A percentile compares a stretch with the other conserved stretches of the same genome.
phyloP scores from a whole-genome alignment of 202 grass and related monocot genomes.

The Digitaria exilis region DNA sequence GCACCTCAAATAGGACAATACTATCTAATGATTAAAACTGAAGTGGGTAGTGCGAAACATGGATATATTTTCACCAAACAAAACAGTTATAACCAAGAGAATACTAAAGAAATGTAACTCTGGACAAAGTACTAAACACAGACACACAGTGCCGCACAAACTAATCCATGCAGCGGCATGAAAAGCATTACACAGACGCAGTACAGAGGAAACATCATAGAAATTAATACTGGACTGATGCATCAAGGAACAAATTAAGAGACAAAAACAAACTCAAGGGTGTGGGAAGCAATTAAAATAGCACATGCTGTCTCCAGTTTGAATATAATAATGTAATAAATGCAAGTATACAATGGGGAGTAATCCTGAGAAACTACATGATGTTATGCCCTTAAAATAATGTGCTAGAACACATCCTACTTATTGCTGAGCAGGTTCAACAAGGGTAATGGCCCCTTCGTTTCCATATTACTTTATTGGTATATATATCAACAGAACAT shows the following conservation, averaged over 20 bases:
- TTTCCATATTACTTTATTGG: background rate
- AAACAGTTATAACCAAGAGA: slow-evolving; percentile 5
- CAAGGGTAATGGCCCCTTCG: background rate
- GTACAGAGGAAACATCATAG: background rate
- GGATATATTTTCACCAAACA: background rate
- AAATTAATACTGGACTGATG: background rate
- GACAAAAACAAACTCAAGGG: background rate
- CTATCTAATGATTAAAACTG: background rate
- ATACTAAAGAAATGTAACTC: background rate
- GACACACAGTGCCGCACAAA: slow-evolving; percentile 1
- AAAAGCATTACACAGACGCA: background rate
- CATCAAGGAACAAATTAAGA: slow-evolving; percentile 14
- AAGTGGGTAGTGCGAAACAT: slow-evolving; percentile 8
- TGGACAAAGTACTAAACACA: background rate
- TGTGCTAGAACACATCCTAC: background rate
- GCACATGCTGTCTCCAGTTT: background rate
- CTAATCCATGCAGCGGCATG: background rate
- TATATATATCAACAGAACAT: background rate
- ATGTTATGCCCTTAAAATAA: background rate
- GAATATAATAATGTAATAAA: slow-evolving; percentile 12
- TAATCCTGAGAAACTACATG: background rate
- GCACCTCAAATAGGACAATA: slow-evolving; percentile 27
- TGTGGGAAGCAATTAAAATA: background rate
- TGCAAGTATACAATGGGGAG: background rate
- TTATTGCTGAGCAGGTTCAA: background rate